Base-by-base conservation (phyloP, 108 stramenopile genomes). In the Nannochloropsis granulata region DNA sequence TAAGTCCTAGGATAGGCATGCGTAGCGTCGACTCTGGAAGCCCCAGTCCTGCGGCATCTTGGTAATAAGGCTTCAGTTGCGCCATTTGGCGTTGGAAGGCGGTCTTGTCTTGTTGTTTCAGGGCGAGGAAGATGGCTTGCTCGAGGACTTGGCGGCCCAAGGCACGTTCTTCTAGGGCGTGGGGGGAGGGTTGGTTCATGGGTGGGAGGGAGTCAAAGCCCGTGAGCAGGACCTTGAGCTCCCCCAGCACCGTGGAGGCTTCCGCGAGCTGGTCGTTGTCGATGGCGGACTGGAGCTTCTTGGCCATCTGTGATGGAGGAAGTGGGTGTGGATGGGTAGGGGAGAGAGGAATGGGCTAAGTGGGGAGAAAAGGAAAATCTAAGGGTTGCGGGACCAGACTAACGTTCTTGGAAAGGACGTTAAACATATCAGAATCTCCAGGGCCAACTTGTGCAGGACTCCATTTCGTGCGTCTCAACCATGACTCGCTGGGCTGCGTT, bases 41-140 rank as follows among this genome's bases (percentile, higher is more conserved):
- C 45, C 81, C 45, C 23, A 43, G 45, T 25, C 44, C 87, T 34
- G 34, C 34, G 19, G 82, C 46, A 46, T 88, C 83, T 81, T 45
- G 43, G 44, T 90, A 90, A 26, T 85, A 90, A 13, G 90, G 90
- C 46, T 87, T 89, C 14, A 90, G 85, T 81, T 86, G 83, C 16
- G 81, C 24, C n/a, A 85, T 23, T 34, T 79, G 23, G 19, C 80
- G 43, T 11, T 85, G 85, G 24, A 85, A 85, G 13, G 82, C 82
- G 14, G 43, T 23, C 82, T 82, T 85, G 46, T 85, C 85, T 43
- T 24, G 81, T 13, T 45, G 44, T n/a, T 85, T 23, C 16, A 85
- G 44, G 26, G 85, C 81, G 19, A 85, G 26, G 44, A 85, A 82
- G 43, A 85, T 24, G 14, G 85, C 81, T 24, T 85, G 80, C 45